phyloP scores from a whole-genome alignment of 2,329 filamentous ascomycete species.

The Ciborinia camelliae region DNA sequence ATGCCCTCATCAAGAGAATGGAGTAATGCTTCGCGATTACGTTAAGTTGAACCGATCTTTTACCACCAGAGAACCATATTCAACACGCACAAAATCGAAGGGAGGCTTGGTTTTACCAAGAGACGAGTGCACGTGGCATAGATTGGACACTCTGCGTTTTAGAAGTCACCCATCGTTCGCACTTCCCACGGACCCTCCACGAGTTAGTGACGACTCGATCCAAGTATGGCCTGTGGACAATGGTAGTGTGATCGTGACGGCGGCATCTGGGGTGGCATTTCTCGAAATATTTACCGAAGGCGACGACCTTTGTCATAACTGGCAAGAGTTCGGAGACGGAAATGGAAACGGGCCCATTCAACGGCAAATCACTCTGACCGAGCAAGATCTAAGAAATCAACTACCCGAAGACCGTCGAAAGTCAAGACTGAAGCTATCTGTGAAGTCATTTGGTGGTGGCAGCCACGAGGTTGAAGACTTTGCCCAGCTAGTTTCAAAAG shows the following conservation, averaged over 20 bases:
- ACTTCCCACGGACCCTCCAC: slow-evolving; percentile 68
- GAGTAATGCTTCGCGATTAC: slow-evolving; percentile 92
- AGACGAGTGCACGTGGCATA: slow-evolving; percentile 90
- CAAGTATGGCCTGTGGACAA: slow-evolving; percentile 84
- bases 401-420: slow-evolving; percentile 72
- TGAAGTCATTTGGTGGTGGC: slow-evolving; percentile 75
- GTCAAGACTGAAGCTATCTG: slow-evolving; percentile 63
- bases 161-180: slow-evolving; percentile 87
- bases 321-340: slow-evolving; percentile 73
- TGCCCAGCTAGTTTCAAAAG: slow-evolving; percentile 63
- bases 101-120: slow-evolving; percentile 70
- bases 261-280: slow-evolving; percentile 77
- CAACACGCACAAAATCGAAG: slow-evolving; percentile 79
- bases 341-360: slow-evolving; percentile 58
- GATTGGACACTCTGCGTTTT: slow-evolving; percentile 84
- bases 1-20: slow-evolving; percentile 82
- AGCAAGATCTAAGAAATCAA: slow-evolving; percentile 67
- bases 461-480: slow-evolving; percentile 77
- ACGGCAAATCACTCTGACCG: slow-evolving; percentile 70
- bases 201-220: slow-evolving; percentile 68
- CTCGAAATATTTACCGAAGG: slow-evolving; percentile 77
- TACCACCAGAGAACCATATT: slow-evolving; percentile 75
- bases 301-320: slow-evolving; percentile 75
- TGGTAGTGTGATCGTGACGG: slow-evolving; percentile 71
- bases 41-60: slow-evolving; percentile 81